Conservation (phyloP, 495 filamentous ascomycete species). For the Aspergillus biplanus region DNA sequence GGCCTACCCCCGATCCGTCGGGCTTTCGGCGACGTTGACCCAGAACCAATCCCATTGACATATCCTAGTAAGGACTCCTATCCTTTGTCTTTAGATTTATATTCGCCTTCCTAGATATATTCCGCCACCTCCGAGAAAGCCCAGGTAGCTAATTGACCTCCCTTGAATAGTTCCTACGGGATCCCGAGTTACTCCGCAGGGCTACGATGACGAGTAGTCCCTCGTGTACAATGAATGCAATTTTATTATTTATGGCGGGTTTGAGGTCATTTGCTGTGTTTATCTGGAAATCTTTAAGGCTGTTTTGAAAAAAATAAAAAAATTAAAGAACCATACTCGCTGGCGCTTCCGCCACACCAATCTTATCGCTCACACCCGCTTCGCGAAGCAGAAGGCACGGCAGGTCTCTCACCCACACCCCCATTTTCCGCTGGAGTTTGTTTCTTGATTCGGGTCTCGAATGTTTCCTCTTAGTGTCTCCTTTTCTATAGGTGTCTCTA, state of each 20-base stretch:
- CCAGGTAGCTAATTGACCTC: not conserved
- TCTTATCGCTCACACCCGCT: not conserved
- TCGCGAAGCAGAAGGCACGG: constrained; percentile 2
- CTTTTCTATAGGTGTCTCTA: constrained; percentile 7
- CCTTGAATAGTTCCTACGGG: constrained; percentile 68
- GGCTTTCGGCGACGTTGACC: constrained; percentile 69
- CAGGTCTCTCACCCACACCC: not conserved
- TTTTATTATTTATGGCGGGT: constrained; percentile 19
- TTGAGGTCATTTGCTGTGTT: constrained; percentile 29
- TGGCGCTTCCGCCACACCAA: not conserved
- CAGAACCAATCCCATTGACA: constrained; percentile 75
- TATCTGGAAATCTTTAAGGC: constrained; percentile 24
- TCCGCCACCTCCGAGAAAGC: not conserved
- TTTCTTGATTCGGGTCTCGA: not conserved
- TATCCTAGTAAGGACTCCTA: constrained; percentile 75
- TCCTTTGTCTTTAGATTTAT: not conserved
- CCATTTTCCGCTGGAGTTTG: not conserved
- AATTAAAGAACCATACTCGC: not conserved
- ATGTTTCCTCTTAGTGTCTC: not conserved
- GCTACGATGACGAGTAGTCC: constrained; percentile 70
- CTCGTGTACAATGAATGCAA: constrained; percentile 15
- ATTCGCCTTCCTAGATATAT: not conserved
- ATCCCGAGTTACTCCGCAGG: constrained; percentile 69
- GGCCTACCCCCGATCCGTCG: constrained; percentile 70
- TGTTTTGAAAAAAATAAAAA: not conserved